Evolutionary conservation across 345 rosid species (phyloP).

Genomic region (Isatis tinctoria): DNA sequence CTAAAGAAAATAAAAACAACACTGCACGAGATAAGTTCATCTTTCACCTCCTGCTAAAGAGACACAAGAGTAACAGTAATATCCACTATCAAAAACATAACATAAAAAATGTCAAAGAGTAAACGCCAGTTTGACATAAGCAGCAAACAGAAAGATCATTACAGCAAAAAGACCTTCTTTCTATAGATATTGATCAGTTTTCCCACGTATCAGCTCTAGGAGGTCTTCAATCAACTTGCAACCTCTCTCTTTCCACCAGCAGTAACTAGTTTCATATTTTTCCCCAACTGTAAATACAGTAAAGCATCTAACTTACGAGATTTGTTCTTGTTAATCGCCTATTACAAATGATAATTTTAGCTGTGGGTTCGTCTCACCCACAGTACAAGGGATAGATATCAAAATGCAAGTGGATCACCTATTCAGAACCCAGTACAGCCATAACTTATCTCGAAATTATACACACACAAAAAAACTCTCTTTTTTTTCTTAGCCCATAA

Average conservation of each 20-base stretch:
- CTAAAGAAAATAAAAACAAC: conserved; percentile 34
- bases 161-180: neutral
- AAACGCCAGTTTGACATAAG: neutral
- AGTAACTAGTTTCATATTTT: neutral
- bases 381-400: neutral
- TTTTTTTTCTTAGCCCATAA: neutral
- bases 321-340: neutral
- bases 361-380: neutral
- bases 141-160: neutral
- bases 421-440: neutral
- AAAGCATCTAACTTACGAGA: neutral
- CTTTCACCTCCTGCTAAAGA: neutral
- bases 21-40: conserved; percentile 1
- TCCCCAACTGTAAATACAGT: neutral
- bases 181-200: neutral
- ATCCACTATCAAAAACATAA: neutral
- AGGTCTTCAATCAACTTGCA: neutral
- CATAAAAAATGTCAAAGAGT: neutral
- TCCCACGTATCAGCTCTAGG: neutral
- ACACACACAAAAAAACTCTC: neutral
- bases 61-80: neutral
- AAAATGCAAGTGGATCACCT: neutral
- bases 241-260: neutral
- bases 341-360: neutral
- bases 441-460: neutral